Conservation (phyloP, 495 filamentous ascomycete genomes). For the Trichoderma asperelloides region DNA sequence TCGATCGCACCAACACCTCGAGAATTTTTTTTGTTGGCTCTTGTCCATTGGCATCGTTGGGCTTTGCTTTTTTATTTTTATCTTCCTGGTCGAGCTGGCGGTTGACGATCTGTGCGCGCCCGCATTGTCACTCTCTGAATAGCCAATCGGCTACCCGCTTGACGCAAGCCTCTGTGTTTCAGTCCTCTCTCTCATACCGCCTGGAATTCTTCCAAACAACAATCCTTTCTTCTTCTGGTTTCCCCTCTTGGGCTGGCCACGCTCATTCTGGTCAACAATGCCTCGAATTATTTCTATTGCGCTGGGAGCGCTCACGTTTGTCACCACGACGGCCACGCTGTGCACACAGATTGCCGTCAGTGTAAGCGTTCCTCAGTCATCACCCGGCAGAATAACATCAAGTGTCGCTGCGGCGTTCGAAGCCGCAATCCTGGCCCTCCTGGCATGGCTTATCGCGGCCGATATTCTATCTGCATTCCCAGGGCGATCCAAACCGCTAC, state of each 20-base stretch:
- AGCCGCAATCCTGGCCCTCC: slow-evolving; percentile 21
- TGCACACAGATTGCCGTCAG: slow-evolving; percentile 33
- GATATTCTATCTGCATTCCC: slow-evolving; percentile 18
- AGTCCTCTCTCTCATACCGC: neutral
- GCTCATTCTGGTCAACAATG: neutral
- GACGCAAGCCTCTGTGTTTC: neutral
- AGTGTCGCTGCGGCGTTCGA: slow-evolving; percentile 29
- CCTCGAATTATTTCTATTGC: slow-evolving; percentile 17
- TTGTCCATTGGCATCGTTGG: neutral
- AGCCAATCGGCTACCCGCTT: neutral
- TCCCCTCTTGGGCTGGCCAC: neutral
- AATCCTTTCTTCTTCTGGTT: neutral
- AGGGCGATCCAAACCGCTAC: slow-evolving; percentile 16
- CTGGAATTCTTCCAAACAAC: neutral
- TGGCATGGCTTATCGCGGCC: slow-evolving; percentile 20
- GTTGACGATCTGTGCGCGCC: neutral
- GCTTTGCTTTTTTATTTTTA: neutral
- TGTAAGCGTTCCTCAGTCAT: slow-evolving; percentile 16
- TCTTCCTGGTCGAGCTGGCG: neutral
- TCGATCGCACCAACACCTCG: neutral
- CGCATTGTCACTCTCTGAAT: neutral
- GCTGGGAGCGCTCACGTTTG: slow-evolving; percentile 29
- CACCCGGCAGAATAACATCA: slow-evolving; percentile 25
- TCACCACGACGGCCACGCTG: slow-evolving; percentile 32
- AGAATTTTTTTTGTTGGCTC: neutral